A percentile compares a stretch with the other conserved stretches of the same genome.
Evolutionary conservation across 2,329 filamentous ascomycete genomes (phyloP).

Genomic region (Chaetomiaceae sp.): DNA sequence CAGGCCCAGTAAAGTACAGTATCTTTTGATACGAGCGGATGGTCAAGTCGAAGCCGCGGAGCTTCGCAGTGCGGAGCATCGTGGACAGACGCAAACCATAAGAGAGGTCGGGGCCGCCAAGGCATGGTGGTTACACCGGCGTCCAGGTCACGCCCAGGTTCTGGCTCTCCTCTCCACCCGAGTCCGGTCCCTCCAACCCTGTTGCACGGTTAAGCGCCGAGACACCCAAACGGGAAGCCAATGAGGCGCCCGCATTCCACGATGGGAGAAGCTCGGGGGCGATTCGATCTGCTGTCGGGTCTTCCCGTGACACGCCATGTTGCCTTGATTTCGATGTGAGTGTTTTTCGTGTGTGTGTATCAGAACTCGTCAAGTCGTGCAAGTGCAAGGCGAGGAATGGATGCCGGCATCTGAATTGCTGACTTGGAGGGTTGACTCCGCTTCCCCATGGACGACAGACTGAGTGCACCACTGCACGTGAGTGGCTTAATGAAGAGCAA

Average conservation of each 20-base stretch:
- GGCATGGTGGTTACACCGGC: not conserved
- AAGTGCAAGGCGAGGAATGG: too few species aligned
- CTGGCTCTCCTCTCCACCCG: slow-evolving; percentile 3
- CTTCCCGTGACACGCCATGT: not conserved
- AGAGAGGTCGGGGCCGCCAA: not conserved
- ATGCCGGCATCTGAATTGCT: too few species aligned
- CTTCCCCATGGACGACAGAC: too few species aligned
- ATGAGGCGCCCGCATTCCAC: slow-evolving; percentile 4
- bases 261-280: not conserved
- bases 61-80: too few species aligned
- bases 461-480: too few species aligned
- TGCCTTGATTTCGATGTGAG: not conserved
- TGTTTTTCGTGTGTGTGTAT: too few species aligned
- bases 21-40: too few species aligned
- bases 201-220: slow-evolving; percentile 16
- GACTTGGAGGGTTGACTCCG: too few species aligned
- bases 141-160: not conserved
- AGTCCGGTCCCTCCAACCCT: slow-evolving; percentile 11
- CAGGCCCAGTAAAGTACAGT: too few species aligned
- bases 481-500: too few species aligned
- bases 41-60: too few species aligned
- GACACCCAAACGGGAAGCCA: slow-evolving; percentile 4
- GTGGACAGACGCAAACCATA: not conserved
- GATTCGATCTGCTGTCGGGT: not conserved
- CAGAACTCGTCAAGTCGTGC: too few species aligned